phyloP scores from a whole-genome alignment of 352 stramenopile genomes.

The Phytophthora macrochlamydospora region DNA sequence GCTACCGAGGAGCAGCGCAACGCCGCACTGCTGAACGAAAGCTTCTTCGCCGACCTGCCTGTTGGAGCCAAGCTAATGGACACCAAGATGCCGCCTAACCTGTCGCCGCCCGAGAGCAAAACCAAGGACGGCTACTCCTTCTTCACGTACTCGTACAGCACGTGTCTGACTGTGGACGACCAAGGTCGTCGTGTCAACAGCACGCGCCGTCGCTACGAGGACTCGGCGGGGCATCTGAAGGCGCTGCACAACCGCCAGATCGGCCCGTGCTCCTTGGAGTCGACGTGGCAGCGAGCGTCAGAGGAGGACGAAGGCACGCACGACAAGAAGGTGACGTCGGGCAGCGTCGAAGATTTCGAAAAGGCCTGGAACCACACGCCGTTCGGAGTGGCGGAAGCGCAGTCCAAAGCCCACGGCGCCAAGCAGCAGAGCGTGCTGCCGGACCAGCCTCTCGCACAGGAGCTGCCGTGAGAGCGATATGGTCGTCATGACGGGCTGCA shows the following conservation, averaged over 20 bases:
- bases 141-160: conserved; percentile 73
- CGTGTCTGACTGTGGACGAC: conserved; percentile 60
- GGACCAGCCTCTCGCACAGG: conserved; percentile 44
- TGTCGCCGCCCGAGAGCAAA: conserved; percentile 37
- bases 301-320: conserved; percentile 48
- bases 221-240: conserved; percentile 66
- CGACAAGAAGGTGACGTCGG: conserved; percentile 41
- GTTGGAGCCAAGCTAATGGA: conserved; percentile 51
- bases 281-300: conserved; percentile 53
- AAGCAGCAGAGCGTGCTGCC: conserved; percentile 52
- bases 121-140: conserved; percentile 56
- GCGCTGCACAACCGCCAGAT: conserved; percentile 64
- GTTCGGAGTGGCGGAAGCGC: conserved; percentile 60
- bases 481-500: too few species aligned
- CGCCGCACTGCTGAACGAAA: conserved; percentile 24
- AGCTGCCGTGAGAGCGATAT: conserved; percentile 47
- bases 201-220: conserved; percentile 67
- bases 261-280: conserved; percentile 42
- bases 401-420: conserved; percentile 39
- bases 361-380: conserved; percentile 54
- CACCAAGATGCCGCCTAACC: conserved; percentile 40
- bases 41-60: conserved; percentile 64
- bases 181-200: conserved; percentile 50
- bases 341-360: conserved; percentile 54
- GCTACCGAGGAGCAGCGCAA: conserved; percentile 5